Base-by-base conservation (phyloP, 176 grass and related monocot species). In the Paspalum notatum region DNA sequence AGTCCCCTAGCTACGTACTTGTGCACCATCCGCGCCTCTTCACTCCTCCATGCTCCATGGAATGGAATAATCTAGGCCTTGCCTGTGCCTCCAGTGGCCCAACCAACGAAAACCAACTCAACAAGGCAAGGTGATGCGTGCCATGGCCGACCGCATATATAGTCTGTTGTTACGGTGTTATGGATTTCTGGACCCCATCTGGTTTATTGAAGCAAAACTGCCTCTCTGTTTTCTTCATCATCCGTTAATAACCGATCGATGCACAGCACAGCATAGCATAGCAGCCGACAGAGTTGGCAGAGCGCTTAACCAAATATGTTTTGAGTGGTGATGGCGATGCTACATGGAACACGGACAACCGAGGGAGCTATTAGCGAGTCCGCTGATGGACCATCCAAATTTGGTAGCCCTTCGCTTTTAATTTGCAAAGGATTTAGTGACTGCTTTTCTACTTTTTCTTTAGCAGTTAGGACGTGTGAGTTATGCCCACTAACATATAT, bases 391-490 rank as follows among this genome's bases (percentile, higher is more conserved):
- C 63, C 63, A 37, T 22, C 40, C 39, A 55, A 80, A 68, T 44
- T 44, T 5, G 50, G 21, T 69, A 37, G 40, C 39, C 20, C 17
- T 68, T 80, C 21, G 77, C 63, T 80, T 80, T 80, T n/a, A n/a
- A n/a, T n/a, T n/a, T 57, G 63, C 37, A 0, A 43, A 68, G 20
- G 56, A 56, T 45, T 45, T 25, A 14, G 18, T 76, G n/a, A 42
- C 16, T 44, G 12, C n/a, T 41, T 60, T 10, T 72, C 40, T 32
- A 22, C 48, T 21, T 10, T 5, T 12, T n/a, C n/a, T 81, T 20
- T 45, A 48, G 55, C 73, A 25, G 68, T 73, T 82, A 41, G 32
- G n/a, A 41, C 65, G n/a, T 51, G 4, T 16, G 2, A 51, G 17
- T 46, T 37, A 32, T 32, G 32, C 2, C 32, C 32, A 32, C 32